Evolutionary conservation across 2,329 filamentous ascomycete species (phyloP), one percentile per base, ranked within the genome.

Genomic region (Colletotrichum gigasporum): DNA sequence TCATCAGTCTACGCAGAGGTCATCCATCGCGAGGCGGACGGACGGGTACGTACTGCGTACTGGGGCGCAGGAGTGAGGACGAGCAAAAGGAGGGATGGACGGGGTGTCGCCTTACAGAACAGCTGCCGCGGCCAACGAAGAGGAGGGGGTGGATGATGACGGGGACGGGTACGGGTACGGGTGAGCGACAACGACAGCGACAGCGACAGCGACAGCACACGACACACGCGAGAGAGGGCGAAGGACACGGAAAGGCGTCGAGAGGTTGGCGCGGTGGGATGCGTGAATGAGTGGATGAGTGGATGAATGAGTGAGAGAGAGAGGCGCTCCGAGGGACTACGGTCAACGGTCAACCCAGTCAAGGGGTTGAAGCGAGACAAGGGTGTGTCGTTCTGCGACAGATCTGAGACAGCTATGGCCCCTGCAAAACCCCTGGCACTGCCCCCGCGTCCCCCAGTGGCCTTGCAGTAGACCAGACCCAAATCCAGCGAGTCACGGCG

Each of bases 361-460:
- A 42, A 56, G 52, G 63, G 52, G 51, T 58, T 52, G 47, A 60
- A 55, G 59, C 66, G 59, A 68, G 59, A 66, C 55, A 67, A 61
- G 69, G 68, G 60, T 66, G 55, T 65, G 56, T 68, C 60, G 66
- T 71, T 71, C 76, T 81, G 79, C 73, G 75, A 81, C 79, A 79
- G 72, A 79, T 79, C 76, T 79, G 79, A 81, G 77, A 81, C 79
- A 69, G 56, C 44, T 66, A 14, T 12, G 28, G 64, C 65, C 70
- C 72, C 70, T 73, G 72, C 60, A 48, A 22, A 42, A 41, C 70
- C 69, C 71, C 66, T 65, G 56, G 34, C 58, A 60, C 54, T 67
- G 52, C 68, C 68, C 67, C 68, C 56, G 44, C 56, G 48, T 65
- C 62, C 68, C n/a, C 66, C 56, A 61, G 60, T 44, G 70, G 62